A percentile compares a stretch with the other conserved stretches of the same genome.
phyloP scores from a whole-genome alignment of 2,329 filamentous ascomycete genomes.

The Aureobasidium lini region DNA sequence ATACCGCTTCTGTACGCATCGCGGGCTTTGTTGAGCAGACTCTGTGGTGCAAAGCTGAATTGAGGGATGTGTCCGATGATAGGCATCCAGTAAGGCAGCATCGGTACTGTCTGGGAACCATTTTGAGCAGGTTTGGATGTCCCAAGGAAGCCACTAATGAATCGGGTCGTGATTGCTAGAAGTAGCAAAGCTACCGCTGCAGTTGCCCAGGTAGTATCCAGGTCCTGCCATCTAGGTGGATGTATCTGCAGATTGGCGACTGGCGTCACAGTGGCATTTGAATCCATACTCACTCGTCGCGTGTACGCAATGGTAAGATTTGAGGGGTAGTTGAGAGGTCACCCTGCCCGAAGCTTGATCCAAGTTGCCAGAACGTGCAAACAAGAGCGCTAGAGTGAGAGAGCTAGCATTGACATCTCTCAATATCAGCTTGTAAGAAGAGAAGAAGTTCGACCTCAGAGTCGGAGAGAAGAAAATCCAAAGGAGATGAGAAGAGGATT shows the following conservation, averaged over 20 bases:
- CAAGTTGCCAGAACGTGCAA: not conserved
- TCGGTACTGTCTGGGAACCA: conserved; percentile 34
- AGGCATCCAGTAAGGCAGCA: conserved; percentile 54
- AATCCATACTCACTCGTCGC: not conserved
- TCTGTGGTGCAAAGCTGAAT: conserved; percentile 37
- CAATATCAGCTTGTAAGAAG: not conserved
- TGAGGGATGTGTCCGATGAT: conserved; percentile 49
- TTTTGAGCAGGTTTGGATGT: conserved; percentile 15
- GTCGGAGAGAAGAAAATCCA: not conserved
- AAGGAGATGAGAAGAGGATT: not conserved
- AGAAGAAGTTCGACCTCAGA: not conserved
- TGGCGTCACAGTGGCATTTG: not conserved
- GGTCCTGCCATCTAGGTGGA: not conserved
- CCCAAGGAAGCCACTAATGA: conserved; percentile 14
- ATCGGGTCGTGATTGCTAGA: conserved; percentile 14
- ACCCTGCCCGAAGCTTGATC: not conserved
- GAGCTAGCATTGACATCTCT: not conserved
- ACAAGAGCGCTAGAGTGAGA: not conserved
- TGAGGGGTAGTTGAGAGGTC: not conserved
- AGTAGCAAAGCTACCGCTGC: not conserved
- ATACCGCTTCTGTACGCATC: conserved; percentile 34
- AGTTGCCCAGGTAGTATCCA: not conserved
- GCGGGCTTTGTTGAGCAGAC: conserved; percentile 36
- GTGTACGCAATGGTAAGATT: not conserved
- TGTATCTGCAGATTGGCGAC: not conserved